Base-by-base conservation (phyloP, 495 filamentous ascomycete genomes). In the Penicillium antarcticum region DNA sequence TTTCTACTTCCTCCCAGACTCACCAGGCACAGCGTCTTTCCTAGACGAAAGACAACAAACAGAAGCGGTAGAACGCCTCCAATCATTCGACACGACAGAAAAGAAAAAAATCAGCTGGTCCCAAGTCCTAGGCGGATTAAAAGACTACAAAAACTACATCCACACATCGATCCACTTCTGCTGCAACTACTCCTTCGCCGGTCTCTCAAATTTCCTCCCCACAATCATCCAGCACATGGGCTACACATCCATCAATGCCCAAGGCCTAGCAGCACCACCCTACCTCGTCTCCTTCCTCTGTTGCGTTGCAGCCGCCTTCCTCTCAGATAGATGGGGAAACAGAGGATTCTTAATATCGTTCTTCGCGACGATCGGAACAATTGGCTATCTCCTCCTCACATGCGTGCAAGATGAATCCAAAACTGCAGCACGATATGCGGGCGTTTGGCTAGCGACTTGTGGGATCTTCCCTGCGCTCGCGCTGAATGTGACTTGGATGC, bases 211-310 rank as follows among this genome's bases (percentile, higher is more conserved):
- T 1, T 92, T 90, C 61, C 75, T 91, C 1, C 88, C 88, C 0
- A 82, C 85, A 11, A 87, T 91, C 59, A 72, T 89, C 9, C 66
- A 77, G 39, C 74, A 80, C 29, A 87, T 89, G 84, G 87, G 86
- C 7, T 89, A 82, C 65, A 78, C 72, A 6, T 62, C 73, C 3
- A 73, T 88, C 37, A 73, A 83, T 45, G 79, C 87, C 0, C 88
- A 92, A 62, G 87, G 85, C 0, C 79, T 91, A 12, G 81, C 81
- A 14, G 85, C 86, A 0, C 88, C 87, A 2, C 87, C 87, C 4
- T 91, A 88, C 65, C 78, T 92, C 49, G 66, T 84, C 16, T 79
- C 84, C 6, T 89, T 90, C 55, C 52, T 87, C 4, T 60, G 83
- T 26, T 83, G 81, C 46, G 69, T 89, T 24, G 48, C 63, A 11